Evolutionary conservation across 2,329 filamentous ascomycete species (phyloP).

Genomic region (Curvularia lunata): DNA sequence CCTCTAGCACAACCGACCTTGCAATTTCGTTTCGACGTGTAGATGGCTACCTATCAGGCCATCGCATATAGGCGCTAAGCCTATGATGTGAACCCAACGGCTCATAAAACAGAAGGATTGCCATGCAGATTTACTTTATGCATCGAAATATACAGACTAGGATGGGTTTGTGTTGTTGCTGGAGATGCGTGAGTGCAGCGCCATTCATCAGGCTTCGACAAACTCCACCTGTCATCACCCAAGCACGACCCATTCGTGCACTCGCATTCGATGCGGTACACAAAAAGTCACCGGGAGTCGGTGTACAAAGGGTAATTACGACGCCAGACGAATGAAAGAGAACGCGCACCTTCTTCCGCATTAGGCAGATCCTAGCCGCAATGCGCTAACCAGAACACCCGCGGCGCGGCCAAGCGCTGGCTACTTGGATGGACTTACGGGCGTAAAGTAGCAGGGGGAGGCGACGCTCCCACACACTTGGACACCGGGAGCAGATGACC

Average conservation of each 20-base stretch:
- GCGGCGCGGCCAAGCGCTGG: neutral
- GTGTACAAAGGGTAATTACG: neutral
- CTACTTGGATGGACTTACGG: neutral
- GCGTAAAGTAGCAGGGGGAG: neutral
- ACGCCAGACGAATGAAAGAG: neutral
- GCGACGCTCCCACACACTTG: neutral
- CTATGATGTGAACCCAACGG: neutral
- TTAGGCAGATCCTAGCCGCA: neutral
- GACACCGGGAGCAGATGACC: neutral
- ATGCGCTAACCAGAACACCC: neutral
- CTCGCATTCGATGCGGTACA: neutral
- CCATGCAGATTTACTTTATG: neutral
- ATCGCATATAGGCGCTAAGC: neutral
- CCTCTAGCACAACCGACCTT: neutral
- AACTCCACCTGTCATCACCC: neutral
- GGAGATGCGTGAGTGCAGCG: neutral
- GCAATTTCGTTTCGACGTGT: neutral
- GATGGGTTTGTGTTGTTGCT: neutral
- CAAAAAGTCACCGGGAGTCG: neutral
- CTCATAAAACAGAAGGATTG: neutral
- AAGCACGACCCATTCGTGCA: neutral
- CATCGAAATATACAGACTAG: neutral
- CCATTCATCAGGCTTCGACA: too few species aligned
- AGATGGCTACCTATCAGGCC: neutral
- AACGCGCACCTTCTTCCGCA: neutral